These are phyloP conservation scores for Pythium plurisporium DNA, from an alignment of 352 stramenopile species.

Conservation along the genomic window DNA sequence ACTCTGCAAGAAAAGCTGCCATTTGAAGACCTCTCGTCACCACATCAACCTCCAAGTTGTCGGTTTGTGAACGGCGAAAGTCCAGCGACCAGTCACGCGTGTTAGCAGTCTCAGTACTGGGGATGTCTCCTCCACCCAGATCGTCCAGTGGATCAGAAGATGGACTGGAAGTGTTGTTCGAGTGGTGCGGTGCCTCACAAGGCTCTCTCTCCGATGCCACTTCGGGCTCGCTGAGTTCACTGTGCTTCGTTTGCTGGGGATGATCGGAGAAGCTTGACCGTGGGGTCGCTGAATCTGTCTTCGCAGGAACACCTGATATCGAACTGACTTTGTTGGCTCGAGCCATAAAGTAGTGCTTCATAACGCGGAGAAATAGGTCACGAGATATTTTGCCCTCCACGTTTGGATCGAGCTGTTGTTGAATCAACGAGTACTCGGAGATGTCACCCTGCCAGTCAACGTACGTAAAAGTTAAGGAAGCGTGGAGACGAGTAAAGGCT, in stretches of 20 bases:
- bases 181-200: neutral
- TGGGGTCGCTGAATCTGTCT: neutral
- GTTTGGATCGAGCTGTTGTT: constrained; percentile 51
- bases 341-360: constrained; percentile 34
- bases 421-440: constrained; percentile 34
- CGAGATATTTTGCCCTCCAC: constrained; percentile 35
- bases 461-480: neutral
- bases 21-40: constrained; percentile 24
- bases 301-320: neutral
- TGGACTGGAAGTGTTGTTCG: neutral
- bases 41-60: neutral
- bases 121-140: too few species aligned
- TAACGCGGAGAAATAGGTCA: constrained; percentile 36
- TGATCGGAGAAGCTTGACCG: constrained; percentile 11
- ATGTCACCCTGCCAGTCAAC: constrained; percentile 54
- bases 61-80: neutral
- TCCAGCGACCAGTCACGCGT: constrained; percentile 1
- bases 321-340: neutral
- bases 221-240: constrained; percentile 10
- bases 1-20: constrained; percentile 29
- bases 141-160: neutral
- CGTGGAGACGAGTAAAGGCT: too few species aligned
- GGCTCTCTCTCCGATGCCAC: constrained; percentile 6
- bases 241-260: neutral
- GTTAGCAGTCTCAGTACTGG: neutral